A percentile compares a stretch with the other conserved stretches of the same genome.
These are phyloP conservation scores for Penicillium olsonii DNA, from an alignment of 2,329 filamentous ascomycete species.

Conservation along the genomic window DNA sequence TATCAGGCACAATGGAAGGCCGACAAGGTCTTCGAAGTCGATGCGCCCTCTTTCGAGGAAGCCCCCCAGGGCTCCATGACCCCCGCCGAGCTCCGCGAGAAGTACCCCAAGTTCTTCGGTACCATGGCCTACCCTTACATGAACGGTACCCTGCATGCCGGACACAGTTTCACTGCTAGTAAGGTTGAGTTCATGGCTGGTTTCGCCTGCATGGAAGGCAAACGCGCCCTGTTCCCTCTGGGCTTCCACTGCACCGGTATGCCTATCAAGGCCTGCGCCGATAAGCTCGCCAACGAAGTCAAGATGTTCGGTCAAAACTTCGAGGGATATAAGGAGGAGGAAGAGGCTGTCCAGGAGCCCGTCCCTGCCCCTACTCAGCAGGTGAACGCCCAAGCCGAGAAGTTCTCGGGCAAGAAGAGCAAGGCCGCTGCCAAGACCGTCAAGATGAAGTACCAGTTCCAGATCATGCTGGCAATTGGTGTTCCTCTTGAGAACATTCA, in stretches of 20 bases:
- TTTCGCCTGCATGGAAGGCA: slow-evolving; percentile 87
- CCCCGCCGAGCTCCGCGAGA: slow-evolving; percentile 72
- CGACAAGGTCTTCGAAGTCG: slow-evolving; percentile 75
- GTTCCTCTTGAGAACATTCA: slow-evolving; percentile 88
- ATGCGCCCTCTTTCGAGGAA: slow-evolving; percentile 79
- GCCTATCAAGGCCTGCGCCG: slow-evolving; percentile 95
- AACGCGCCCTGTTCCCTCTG: slow-evolving; percentile 81
- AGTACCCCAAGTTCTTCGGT: slow-evolving; percentile 89
- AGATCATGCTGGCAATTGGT: slow-evolving; percentile 90
- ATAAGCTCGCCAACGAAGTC: slow-evolving; percentile 90
- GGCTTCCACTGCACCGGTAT: slow-evolving; percentile 97
- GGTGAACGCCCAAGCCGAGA: slow-evolving; percentile 78
- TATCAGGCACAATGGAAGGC: slow-evolving; percentile 86
- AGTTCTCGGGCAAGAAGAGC: slow-evolving; percentile 89
- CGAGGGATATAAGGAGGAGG: slow-evolving; percentile 70
- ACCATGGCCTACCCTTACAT: slow-evolving; percentile 77
- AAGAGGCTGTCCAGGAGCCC: slow-evolving; percentile 50
- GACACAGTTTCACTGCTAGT: slow-evolving; percentile 86
- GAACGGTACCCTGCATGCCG: slow-evolving; percentile 86
- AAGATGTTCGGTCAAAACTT: slow-evolving; percentile 87
- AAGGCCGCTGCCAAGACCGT: slow-evolving; percentile 88
- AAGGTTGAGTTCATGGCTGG: slow-evolving; percentile 93
- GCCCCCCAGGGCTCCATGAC: slow-evolving; percentile 74
- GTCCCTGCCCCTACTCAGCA: slow-evolving; percentile 64
- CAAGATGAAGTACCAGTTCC: slow-evolving; percentile 94